Conservation (phyloP, 129 eudicot species). For the Pittosporum tobira region DNA sequence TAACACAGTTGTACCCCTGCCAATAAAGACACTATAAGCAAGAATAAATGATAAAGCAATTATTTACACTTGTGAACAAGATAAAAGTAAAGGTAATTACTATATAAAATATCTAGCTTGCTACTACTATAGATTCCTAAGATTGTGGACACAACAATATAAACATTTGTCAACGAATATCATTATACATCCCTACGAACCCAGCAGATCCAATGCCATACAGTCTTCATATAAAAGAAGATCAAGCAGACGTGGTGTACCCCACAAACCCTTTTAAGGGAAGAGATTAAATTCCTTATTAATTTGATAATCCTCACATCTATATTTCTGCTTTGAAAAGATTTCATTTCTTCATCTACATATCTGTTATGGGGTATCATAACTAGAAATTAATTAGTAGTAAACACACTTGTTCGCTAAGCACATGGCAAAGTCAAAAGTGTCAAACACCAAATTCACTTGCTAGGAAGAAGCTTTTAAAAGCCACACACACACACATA, state of each 20-base stretch:
- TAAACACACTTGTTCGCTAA: neutral
- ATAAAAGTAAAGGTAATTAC: neutral
- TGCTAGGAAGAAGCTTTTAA: neutral
- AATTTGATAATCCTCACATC: neutral
- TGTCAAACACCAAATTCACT: neutral
- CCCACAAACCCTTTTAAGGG: neutral
- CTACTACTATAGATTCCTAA: neutral
- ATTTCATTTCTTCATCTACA: too few species aligned
- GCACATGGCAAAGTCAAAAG: neutral
- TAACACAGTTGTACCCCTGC: slow-evolving; percentile 60
- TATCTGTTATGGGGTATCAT: neutral
- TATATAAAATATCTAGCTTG: neutral
- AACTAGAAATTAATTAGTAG: neutral
- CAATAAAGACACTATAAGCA: slow-evolving; percentile 16
- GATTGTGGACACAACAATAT: too few species aligned
- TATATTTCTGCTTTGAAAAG: neutral
- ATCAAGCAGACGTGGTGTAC: neutral
- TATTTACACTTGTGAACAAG: neutral
- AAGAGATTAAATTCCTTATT: neutral
- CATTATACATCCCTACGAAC: neutral
- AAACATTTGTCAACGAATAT: neutral
- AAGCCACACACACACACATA: too few species aligned
- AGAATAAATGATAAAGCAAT: neutral
- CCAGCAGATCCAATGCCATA: neutral
- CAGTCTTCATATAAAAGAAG: neutral